Evolutionary conservation across 768 basidiomycete genomes (phyloP).

Genomic region (Cystobasidium onofrii): DNA sequence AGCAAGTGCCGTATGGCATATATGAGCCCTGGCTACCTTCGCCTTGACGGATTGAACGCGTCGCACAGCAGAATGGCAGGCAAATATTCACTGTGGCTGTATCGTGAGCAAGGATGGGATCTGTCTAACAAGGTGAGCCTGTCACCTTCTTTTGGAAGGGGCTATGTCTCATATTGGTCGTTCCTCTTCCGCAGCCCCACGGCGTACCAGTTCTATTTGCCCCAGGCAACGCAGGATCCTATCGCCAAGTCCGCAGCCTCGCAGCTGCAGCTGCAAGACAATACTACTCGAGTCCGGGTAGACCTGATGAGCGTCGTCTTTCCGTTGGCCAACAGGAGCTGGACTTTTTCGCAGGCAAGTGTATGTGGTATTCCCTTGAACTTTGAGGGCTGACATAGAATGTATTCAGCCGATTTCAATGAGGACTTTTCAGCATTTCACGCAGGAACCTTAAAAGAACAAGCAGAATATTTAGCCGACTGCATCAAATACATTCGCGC

Average conservation of each 20-base stretch:
- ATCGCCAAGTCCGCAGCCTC: slow-evolving; percentile 85
- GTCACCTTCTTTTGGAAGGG: not conserved
- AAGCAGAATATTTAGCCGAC: slow-evolving; percentile 63
- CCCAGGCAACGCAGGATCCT: slow-evolving; percentile 94
- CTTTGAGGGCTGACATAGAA: not conserved
- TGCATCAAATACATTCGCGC: slow-evolving; percentile 72
- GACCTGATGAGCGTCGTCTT: not conserved
- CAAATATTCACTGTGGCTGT: slow-evolving; percentile 79
- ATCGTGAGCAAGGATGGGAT: slow-evolving; percentile 84
- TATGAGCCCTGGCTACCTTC: slow-evolving; percentile 85
- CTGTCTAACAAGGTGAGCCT: slow-evolving; percentile 51
- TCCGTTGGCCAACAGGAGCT: slow-evolving; percentile 50
- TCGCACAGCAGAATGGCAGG: slow-evolving; percentile 63
- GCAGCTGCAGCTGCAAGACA: slow-evolving; percentile 82
- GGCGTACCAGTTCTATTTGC: slow-evolving; percentile 90
- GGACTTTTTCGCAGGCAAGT: slow-evolving; percentile 77
- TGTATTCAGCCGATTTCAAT: slow-evolving; percentile 72
- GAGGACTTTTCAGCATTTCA: slow-evolving; percentile 95
- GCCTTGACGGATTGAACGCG: slow-evolving; percentile 59
- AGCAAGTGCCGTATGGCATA: slow-evolving; percentile 77
- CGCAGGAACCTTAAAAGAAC: slow-evolving; percentile 72
- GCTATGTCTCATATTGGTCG: not conserved
- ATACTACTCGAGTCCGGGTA: slow-evolving; percentile 57
- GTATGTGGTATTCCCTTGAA: not conserved
- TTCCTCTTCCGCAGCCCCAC: slow-evolving; percentile 39